These are phyloP conservation scores for Prunella vulgaris DNA, from an alignment of 257 asterid species.

Conservation along the genomic window DNA sequence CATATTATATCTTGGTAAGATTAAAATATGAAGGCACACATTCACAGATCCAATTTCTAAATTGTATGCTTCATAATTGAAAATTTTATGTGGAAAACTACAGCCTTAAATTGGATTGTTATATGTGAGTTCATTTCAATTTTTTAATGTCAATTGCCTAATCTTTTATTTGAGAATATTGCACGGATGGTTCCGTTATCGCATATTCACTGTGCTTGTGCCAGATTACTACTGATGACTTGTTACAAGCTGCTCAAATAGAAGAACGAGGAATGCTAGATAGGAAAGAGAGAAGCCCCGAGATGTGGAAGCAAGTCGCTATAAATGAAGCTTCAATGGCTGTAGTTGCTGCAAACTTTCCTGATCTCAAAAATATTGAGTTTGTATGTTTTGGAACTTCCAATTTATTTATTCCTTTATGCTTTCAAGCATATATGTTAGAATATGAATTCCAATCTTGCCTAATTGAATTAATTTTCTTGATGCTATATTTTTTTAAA, in stretches of 20 bases:
- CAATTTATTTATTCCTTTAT: neutral
- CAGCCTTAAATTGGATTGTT: neutral
- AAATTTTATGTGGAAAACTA: neutral
- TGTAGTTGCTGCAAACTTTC: constrained; percentile 83
- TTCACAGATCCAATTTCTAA: neutral
- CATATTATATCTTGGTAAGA: neutral
- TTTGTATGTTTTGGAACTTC: constrained; percentile 51
- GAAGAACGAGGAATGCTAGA: constrained; percentile 94
- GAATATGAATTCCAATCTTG: neutral
- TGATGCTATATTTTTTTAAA: neutral
- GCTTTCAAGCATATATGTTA: constrained; percentile 5
- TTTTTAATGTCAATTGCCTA: neutral
- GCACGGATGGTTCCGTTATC: neutral
- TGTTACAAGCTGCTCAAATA: constrained; percentile 98
- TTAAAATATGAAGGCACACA: neutral
- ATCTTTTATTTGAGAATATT: neutral
- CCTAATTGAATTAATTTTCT: neutral
- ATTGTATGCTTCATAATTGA: neutral
- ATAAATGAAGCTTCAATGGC: constrained; percentile 92
- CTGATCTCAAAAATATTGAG: constrained; percentile 79
- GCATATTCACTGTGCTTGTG: constrained; percentile 15
- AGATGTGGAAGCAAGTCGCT: constrained; percentile 90
- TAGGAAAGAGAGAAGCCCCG: constrained; percentile 86
- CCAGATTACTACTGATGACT: constrained; percentile 93
- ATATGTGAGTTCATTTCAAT: neutral